Evolutionary conservation across 257 asterid species (phyloP), one percentile per base, ranked within the genome.

Genomic region (Capsicum rhomboideum): DNA sequence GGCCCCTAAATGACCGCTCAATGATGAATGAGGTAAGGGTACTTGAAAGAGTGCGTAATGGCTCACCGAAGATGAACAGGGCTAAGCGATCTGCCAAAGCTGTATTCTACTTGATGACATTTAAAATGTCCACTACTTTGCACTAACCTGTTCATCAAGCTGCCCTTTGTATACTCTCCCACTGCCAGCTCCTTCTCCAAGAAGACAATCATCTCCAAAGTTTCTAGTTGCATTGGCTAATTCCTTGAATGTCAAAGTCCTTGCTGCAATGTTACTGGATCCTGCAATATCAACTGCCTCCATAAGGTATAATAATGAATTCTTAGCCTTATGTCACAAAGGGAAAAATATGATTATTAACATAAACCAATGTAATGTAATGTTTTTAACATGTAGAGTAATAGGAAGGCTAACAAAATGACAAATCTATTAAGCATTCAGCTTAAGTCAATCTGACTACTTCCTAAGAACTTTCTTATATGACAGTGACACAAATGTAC

Each of bases 171-270:
- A 96, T 53, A 96, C 98, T 87, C 94, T 90, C 58, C 99, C 98
- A 74, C 93, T 93, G 49, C 99, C 98, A 81, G 97, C 98, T 81
- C 98, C 99, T 88, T 91, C 94, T 54, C 97, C 99, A 56, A 96
- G 84, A 31, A 91, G 89, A 85, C 91, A 91, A 44, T 91, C 96
- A 31, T 90, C 87, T 8, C 92, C 91, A 79, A 96, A 96, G 77
- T 96, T 91, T 83, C 88, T 86, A 1, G 98, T 91, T 37, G 98
- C 98, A 72, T 89, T 93, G 18, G 97, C 95, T 90, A 96, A 89
- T 86, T 94, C 97, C 2, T 90, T 90, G 78, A 91, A 96, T 42
- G 96, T 80, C 83, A 93, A 96, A 55, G 91, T 92, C 92, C 84
- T 96, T 69, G 93, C 93, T 31, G 94, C 93, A 28, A 91, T 91